phyloP scores from a whole-genome alignment of 1,284 basidiomycete genomes.

The Puccinia brachypodii region DNA sequence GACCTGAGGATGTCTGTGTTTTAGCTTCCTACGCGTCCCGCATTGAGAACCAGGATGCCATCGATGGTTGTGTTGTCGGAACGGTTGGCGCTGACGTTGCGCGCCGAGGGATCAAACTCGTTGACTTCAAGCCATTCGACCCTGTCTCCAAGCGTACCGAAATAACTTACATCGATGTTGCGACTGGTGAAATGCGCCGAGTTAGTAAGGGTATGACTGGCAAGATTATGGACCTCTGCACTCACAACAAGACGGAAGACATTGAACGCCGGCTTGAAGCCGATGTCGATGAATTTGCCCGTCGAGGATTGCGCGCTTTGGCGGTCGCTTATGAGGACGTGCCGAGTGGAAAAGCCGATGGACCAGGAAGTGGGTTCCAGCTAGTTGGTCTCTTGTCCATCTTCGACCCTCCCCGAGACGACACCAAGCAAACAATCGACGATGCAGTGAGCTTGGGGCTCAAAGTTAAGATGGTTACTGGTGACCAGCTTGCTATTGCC shows the following conservation, averaged over 20 bases:
- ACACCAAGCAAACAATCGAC: conserved; percentile 99
- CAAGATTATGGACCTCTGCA: conserved; percentile 71
- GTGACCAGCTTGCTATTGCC: conserved; percentile 97
- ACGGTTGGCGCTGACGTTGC: conserved; percentile 75
- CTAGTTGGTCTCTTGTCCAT: conserved; percentile 95
- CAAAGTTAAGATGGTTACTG: conserved; percentile 99
- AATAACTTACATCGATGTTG: conserved; percentile 92
- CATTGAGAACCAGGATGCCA: conserved; percentile 98
- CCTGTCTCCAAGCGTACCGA: conserved; percentile 99
- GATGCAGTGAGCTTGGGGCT: conserved; percentile 94
- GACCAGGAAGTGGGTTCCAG: conserved; percentile 90
- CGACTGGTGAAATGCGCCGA: conserved; percentile 90
- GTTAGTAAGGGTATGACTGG: conserved; percentile 99
- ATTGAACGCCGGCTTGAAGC: conserved; percentile 86
- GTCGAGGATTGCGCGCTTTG: conserved; percentile 94
- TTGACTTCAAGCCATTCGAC: conserved; percentile 99
- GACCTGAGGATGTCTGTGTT: conserved; percentile 83
- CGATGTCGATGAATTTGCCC: conserved; percentile 92
- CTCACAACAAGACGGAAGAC: conserved; percentile 91
- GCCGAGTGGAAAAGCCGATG: conserved; percentile 61
- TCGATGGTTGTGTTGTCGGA: conserved; percentile 81
- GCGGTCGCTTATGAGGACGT: conserved; percentile 94
- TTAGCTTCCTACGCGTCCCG: conserved; percentile 93
- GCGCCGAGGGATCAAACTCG: conserved; percentile 86
- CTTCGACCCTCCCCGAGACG: conserved; percentile 95